Evolutionary conservation across 2,329 filamentous ascomycete genomes (phyloP).

Genomic region (Colletotrichum navitas): DNA sequence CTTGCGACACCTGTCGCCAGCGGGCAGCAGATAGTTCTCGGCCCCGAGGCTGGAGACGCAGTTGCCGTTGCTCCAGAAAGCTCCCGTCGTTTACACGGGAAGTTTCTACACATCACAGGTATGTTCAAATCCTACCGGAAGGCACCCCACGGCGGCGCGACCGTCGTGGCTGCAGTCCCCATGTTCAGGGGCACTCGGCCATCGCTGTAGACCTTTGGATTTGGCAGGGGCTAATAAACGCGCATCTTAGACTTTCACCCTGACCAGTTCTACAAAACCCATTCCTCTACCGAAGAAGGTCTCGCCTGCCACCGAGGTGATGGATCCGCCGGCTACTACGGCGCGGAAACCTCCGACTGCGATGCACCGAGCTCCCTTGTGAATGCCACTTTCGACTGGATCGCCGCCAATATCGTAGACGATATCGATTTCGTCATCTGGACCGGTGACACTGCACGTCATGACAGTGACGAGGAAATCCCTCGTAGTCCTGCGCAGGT

Average conservation of each 20-base stretch:
- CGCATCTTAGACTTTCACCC: slow-evolving; percentile 84
- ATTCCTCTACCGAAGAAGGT: slow-evolving; percentile 77
- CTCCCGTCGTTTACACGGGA: slow-evolving; percentile 67
- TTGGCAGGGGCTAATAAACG: slow-evolving; percentile 18
- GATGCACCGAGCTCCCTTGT: slow-evolving; percentile 85
- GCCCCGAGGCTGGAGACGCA: slow-evolving; percentile 34
- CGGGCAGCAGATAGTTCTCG: slow-evolving; percentile 40
- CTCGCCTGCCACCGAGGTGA: slow-evolving; percentile 83
- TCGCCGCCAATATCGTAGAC: slow-evolving; percentile 81
- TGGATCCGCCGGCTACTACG: slow-evolving; percentile 84
- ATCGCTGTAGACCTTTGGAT: slow-evolving; percentile 15
- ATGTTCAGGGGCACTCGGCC: neutral
- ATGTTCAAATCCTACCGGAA: slow-evolving; percentile 48
- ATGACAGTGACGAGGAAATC: slow-evolving; percentile 86
- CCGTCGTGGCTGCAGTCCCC: neutral
- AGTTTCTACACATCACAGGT: slow-evolving; percentile 93
- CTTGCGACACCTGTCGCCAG: slow-evolving; percentile 39
- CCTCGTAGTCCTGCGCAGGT: slow-evolving; percentile 84
- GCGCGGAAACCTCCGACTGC: slow-evolving; percentile 88
- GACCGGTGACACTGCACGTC: slow-evolving; percentile 91
- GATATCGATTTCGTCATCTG: slow-evolving; percentile 90
- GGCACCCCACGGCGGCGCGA: neutral
- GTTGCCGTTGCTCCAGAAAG: slow-evolving; percentile 55
- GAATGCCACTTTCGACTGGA: slow-evolving; percentile 92
- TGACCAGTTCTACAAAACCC: slow-evolving; percentile 86